Evolutionary conservation across 2,329 filamentous ascomycete genomes (phyloP).

Genomic region (Paracorniculantispora psalliotae): DNA sequence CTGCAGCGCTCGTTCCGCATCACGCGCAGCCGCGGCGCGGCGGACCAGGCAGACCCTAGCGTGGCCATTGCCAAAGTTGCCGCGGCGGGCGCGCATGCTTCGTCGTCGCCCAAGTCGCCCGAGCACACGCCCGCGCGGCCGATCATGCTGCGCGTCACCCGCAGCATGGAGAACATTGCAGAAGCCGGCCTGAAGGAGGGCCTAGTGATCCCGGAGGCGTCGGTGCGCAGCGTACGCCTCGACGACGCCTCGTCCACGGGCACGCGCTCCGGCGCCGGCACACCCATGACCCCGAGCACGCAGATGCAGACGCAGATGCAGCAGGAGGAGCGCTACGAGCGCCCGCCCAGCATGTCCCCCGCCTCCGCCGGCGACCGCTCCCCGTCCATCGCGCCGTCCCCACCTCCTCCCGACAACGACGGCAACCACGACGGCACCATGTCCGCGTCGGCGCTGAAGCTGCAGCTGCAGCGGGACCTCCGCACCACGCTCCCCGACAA

Average conservation of each 20-base stretch:
- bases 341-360: constrained; percentile 18
- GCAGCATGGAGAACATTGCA: constrained; percentile 19
- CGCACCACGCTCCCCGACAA: constrained; percentile 49
- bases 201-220: constrained; percentile 26
- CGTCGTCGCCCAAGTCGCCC: neutral
- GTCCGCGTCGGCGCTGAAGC: constrained; percentile 34
- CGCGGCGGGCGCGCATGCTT: neutral
- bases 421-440: constrained; percentile 19
- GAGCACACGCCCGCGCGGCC: constrained; percentile 11
- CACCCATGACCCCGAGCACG: constrained; percentile 13
- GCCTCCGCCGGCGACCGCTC: constrained; percentile 20
- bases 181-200: constrained; percentile 6
- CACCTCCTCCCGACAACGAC: neutral
- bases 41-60: constrained; percentile 23
- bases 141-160: constrained; percentile 23
- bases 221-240: constrained; percentile 2
- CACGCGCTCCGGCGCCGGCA: constrained; percentile 2
- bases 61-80: constrained; percentile 20
- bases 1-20: constrained; percentile 20
- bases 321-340: constrained; percentile 18
- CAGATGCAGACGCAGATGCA: constrained; percentile 20
- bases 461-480: constrained; percentile 42
- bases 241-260: neutral
- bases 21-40: constrained; percentile 22
- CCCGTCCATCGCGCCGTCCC: constrained; percentile 25